Evolutionary conservation across 106 monocot genomes (phyloP).

Genomic region (Platanthera guangdongensis): DNA sequence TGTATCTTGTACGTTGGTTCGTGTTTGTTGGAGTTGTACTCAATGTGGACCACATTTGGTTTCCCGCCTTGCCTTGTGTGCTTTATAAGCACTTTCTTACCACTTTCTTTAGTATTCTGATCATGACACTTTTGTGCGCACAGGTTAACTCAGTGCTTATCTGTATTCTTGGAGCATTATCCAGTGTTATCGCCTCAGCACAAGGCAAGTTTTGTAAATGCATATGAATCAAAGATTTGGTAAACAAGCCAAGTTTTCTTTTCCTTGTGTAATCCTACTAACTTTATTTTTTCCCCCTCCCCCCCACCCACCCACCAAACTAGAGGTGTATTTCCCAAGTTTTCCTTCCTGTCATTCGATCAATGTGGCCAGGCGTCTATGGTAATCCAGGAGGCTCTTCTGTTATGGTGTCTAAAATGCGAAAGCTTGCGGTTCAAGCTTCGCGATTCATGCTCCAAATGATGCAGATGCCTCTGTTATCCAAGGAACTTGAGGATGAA

Average conservation of each 20-base stretch:
- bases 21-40: no score
- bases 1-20: no score
- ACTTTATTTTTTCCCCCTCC: neutral
- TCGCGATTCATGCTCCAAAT: slow-evolving; percentile 89
- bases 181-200: slow-evolving; percentile 53
- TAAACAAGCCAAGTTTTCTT: neutral
- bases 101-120: neutral
- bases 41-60: no score
- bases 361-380: slow-evolving; percentile 90
- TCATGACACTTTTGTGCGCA: neutral
- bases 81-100: no score
- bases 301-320: neutral
- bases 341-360: slow-evolving; percentile 72
- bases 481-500: slow-evolving; percentile 28
- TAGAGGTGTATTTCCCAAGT: slow-evolving; percentile 68
- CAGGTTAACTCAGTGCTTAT: slow-evolving; percentile 91
- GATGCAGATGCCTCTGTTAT: slow-evolving; percentile 69
- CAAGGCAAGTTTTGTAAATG: slow-evolving; percentile 40
- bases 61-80: no score
- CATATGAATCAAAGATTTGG: neutral
- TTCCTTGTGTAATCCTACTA: neutral
- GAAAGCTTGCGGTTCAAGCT: slow-evolving; percentile 61
- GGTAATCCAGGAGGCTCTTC: slow-evolving; percentile 52
- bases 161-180: slow-evolving; percentile 92
- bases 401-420: slow-evolving; percentile 43